Percentiles rank a stretch among this genome's conserved stretches.
phyloP scores from a whole-genome alignment of 495 filamentous ascomycete species.

The Antarctomyces pellizariae region DNA sequence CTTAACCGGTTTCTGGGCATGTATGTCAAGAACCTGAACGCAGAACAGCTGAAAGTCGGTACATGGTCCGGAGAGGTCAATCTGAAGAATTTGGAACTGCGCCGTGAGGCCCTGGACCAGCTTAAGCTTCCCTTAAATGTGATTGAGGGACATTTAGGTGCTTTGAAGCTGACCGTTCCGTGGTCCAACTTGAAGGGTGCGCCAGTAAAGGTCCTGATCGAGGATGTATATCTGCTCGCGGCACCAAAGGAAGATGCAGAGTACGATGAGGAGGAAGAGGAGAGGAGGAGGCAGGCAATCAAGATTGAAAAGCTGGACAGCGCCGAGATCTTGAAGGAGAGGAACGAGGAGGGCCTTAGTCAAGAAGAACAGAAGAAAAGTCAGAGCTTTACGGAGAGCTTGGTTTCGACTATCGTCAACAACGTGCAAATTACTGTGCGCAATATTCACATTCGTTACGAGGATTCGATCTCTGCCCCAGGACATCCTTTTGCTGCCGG shows the following conservation, averaged over 20 bases:
- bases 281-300: conserved; percentile 51
- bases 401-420: conserved; percentile 89
- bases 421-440: conserved; percentile 93
- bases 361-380: conserved; percentile 85
- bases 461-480: conserved; percentile 86
- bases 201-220: conserved; percentile 80
- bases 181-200: conserved; percentile 92
- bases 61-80: conserved; percentile 98
- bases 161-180: conserved; percentile 75
- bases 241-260: conserved; percentile 84
- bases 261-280: conserved; percentile 83
- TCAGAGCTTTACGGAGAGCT: conserved; percentile 85
- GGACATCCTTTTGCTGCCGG: conserved; percentile 89
- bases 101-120: conserved; percentile 86
- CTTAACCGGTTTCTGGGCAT: conserved; percentile 98
- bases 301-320: conserved; percentile 97
- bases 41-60: conserved; percentile 85
- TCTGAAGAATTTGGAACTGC: conserved; percentile 72
- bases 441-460: conserved; percentile 93
- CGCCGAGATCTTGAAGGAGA: conserved; percentile 78
- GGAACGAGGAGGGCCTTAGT: conserved; percentile 78
- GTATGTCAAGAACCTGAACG: conserved; percentile 98
- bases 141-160: conserved; percentile 77
- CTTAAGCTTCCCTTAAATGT: conserved; percentile 89
- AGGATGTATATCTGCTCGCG: conserved; percentile 87